Conservation (phyloP, 75 land plant species). For the Adiantum capillusveneris region DNA sequence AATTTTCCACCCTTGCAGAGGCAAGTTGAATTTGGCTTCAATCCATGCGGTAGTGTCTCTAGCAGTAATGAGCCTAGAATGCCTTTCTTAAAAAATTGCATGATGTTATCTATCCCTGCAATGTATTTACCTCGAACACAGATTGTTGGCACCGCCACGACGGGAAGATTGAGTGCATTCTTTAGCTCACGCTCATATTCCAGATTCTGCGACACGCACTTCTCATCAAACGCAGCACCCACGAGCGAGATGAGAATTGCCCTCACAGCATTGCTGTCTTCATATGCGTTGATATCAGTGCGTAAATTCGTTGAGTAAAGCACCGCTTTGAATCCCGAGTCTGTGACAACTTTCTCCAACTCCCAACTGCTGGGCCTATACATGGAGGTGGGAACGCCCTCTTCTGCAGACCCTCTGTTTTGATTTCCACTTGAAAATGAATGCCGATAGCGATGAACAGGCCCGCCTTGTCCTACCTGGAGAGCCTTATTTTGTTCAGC, state of each 20-base stretch:
- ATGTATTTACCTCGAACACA: neutral
- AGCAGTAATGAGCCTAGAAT: neutral
- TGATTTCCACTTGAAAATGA: neutral
- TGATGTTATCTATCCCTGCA: neutral
- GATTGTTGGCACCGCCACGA: neutral
- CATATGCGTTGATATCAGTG: neutral
- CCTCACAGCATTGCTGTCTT: neutral
- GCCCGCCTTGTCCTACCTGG: neutral
- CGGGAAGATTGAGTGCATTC: neutral
- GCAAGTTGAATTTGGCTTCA: neutral
- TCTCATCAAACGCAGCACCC: conserved; percentile 2
- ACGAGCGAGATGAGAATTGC: neutral
- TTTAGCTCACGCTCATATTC: neutral
- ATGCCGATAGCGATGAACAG: neutral
- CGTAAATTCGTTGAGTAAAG: neutral
- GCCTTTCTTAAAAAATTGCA: neutral
- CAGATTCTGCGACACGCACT: conserved; percentile 1
- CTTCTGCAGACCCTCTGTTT: neutral
- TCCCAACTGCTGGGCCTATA: too few relatives aligned
- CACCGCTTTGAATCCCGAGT: neutral
- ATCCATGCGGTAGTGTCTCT: neutral
- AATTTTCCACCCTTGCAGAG: neutral
- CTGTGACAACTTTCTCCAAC: neutral
- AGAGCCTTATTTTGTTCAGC: neutral
- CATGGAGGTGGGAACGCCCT: too few relatives aligned